Evolutionary conservation across 345 rosid genomes (phyloP), one percentile per base, ranked within the genome.

Genomic region (Bretschneidera sinensis): DNA sequence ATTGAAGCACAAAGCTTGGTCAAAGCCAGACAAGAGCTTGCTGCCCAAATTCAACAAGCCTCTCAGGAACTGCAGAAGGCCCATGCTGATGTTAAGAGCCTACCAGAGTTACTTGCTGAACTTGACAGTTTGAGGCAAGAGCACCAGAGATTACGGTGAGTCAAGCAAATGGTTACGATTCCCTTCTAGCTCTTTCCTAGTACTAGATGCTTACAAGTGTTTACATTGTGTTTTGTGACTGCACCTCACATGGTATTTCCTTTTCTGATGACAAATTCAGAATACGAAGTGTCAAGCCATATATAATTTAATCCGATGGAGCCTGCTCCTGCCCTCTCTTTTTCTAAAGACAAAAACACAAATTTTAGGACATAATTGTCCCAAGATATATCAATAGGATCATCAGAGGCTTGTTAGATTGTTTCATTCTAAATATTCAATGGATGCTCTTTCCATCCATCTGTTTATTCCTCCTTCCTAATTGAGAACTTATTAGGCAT

Each of bases 81-180:
- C 17, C 63, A 48, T 22, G 53, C 65, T 20, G 87, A 85, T 63
- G 72, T 75, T 17, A 79, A 82, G 66, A 72, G 67, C 71, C 64
- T 87, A 51, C 85, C 83, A 15, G 73, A 70, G 56, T 69, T 83
- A 59, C 77, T 25, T 34, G 80, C 75, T 59, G 89, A 87, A 71
- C 91, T 85, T 60, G 89, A 85, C 22, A 68, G 62, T 60, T 76
- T 84, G 80, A 83, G 74, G 74, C 76, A 71, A 57, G 92, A 92
- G 76, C 83, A 76, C 74, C 68, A 70, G 73, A 78, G 74, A 57
- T 62, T 89, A 68, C 74, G 96, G 98, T 92, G 75, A 81, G 88
- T 71, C 24, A 33, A 61, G 43, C 55, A 31, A 24, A 14, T 51
- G 0, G 21, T 21, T 52, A 4, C 43, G 48, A 63, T 53, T 68